Evolutionary conservation across 2,329 filamentous ascomycete species (phyloP).

Genomic region (Fusarium bulbicola): DNA sequence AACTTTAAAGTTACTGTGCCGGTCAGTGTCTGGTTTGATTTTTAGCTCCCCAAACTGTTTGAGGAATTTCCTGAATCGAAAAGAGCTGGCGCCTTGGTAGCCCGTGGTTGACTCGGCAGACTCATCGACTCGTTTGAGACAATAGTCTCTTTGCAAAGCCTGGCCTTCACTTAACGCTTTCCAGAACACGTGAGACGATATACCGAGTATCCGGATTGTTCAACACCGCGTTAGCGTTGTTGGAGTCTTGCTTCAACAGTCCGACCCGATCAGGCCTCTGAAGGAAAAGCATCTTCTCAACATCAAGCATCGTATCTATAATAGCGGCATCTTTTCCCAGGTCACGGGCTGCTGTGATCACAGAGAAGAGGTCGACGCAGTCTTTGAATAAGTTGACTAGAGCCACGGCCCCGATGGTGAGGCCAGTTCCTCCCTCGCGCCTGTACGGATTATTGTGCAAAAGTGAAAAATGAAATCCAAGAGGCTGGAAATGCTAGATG

Average conservation of each 20-base stretch:
- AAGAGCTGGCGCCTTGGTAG: background rate
- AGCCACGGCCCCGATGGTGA: background rate
- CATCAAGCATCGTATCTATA: background rate
- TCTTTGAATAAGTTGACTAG: background rate
- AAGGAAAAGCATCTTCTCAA: background rate
- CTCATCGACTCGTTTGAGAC: rapidly evolving
- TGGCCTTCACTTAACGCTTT: background rate
- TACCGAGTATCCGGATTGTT: background rate
- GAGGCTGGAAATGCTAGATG: too few relatives aligned
- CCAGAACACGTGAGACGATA: background rate
- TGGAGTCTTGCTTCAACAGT: rapidly evolving
- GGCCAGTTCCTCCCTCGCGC: background rate
- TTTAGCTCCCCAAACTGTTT: background rate
- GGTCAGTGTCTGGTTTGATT: background rate
- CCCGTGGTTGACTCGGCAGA: background rate
- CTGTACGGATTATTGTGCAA: too few relatives aligned
- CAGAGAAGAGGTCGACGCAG: background rate
- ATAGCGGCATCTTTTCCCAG: background rate
- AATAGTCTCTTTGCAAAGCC: background rate
- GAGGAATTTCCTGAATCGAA: background rate
- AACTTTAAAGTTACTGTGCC: rapidly evolving
- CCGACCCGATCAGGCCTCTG: background rate
- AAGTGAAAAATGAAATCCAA: too few relatives aligned
- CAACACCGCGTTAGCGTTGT: rapidly evolving
- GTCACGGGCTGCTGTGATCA: background rate